phyloP scores from a whole-genome alignment of 2,329 filamentous ascomycete genomes.

The Ophiostoma novo-ulmi region DNA sequence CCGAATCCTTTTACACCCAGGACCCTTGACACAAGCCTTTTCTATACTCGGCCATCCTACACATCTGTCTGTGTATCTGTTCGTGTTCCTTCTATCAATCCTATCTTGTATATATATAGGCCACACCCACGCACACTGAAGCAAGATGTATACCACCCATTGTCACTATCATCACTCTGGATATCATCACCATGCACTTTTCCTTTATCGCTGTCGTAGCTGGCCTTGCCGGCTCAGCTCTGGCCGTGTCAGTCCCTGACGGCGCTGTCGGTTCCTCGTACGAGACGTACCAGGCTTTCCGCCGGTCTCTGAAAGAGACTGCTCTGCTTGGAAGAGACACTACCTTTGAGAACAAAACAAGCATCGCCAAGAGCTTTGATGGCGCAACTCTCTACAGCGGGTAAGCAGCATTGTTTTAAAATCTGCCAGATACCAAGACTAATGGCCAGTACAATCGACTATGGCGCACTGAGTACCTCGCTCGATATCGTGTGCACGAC shows the following conservation, averaged over 20 bases:
- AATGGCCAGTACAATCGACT: background rate
- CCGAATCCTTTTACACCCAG: background rate
- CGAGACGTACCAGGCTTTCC: slow-evolving; percentile 6
- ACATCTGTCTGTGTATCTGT: background rate
- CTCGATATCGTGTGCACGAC: slow-evolving; percentile 19
- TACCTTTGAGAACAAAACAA: slow-evolving; percentile 17
- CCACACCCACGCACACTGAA: background rate
- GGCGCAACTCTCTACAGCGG: slow-evolving; percentile 18
- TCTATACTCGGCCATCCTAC: background rate
- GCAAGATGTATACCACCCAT: background rate
- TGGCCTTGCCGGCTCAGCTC: background rate
- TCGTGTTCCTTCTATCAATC: background rate
- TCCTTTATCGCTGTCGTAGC: background rate
- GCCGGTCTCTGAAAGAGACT: background rate
- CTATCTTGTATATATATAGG: background rate
- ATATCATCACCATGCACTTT: background rate
- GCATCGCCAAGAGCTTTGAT: slow-evolving; percentile 24
- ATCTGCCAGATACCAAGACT: background rate
- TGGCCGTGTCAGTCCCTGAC: background rate
- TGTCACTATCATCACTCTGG: background rate
- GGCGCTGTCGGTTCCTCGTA: too few species aligned
- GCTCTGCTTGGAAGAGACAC: slow-evolving; percentile 9
- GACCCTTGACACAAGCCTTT: background rate
- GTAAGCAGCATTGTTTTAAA: slow-evolving; percentile 2
- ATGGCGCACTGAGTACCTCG: background rate